Percentiles rank a stretch among this genome's conserved stretches.
phyloP scores from a whole-genome alignment of 345 rosid genomes.

The Passiflora organensis region DNA sequence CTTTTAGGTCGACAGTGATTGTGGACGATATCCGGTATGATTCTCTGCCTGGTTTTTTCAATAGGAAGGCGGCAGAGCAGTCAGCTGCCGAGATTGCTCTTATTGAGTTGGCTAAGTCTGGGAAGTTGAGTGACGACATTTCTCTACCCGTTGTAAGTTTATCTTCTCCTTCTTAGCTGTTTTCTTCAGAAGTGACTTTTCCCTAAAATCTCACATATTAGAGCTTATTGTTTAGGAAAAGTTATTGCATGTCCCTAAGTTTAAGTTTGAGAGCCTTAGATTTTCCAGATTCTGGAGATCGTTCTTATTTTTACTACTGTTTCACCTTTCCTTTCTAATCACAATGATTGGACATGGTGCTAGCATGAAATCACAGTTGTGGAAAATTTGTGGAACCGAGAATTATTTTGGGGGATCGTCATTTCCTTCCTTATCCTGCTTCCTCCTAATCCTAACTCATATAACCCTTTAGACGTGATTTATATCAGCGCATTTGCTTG shows the following conservation, averaged over 20 bases:
- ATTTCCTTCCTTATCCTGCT: too few relatives aligned
- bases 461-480: too few relatives aligned
- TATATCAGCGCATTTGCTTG: too few relatives aligned
- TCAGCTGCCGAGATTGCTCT: slow-evolving; percentile 97
- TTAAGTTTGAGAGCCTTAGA: neutral
- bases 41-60: slow-evolving; percentile 77
- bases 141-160: slow-evolving; percentile 76
- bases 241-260: neutral
- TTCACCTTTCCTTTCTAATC: too few relatives aligned
- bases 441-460: too few relatives aligned
- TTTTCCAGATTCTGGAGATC: neutral
- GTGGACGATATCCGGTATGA: slow-evolving; percentile 59
- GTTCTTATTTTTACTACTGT: neutral
- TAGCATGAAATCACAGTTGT: too few relatives aligned
- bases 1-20: slow-evolving; percentile 61
- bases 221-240: neutral
- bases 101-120: slow-evolving; percentile 52
- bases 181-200: neutral
- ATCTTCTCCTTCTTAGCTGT: neutral
- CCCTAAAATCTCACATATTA: neutral
- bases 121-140: slow-evolving; percentile 43
- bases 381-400: too few relatives aligned
- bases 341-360: too few relatives aligned
- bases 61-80: slow-evolving; percentile 95
- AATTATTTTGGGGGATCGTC: too few relatives aligned